These are phyloP conservation scores for Boletus rufocinnamomeus DNA, from an alignment of 768 basidiomycete genomes.

Conservation along the genomic window DNA sequence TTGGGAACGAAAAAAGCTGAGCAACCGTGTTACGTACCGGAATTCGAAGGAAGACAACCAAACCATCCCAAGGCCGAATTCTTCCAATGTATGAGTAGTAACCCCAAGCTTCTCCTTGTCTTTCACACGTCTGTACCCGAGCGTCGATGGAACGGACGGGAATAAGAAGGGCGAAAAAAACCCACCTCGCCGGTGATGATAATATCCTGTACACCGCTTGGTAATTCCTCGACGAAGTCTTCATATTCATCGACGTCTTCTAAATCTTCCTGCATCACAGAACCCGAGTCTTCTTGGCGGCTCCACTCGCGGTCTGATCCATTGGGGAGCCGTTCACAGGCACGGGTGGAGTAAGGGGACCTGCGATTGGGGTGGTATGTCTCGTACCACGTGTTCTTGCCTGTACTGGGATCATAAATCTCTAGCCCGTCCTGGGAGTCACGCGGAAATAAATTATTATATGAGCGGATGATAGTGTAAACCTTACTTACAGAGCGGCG, in stretches of 20 bases:
- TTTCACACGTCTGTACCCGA: constrained; percentile 41
- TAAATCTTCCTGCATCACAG: constrained; percentile 19
- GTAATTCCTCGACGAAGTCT: constrained; percentile 39
- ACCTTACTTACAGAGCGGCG: constrained; percentile 35
- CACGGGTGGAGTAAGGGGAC: constrained; percentile 39
- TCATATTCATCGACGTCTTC: constrained; percentile 42
- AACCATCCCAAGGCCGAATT: constrained; percentile 53
- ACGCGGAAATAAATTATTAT: constrained; percentile 16
- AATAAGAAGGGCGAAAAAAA: not conserved
- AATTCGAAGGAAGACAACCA: constrained; percentile 46
- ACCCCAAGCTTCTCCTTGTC: constrained; percentile 52
- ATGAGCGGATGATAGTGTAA: not conserved
- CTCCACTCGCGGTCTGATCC: constrained; percentile 26
- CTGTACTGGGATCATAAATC: constrained; percentile 43
- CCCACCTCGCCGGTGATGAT: constrained; percentile 53
- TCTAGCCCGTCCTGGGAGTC: constrained; percentile 42
- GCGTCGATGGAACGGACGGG: not conserved
- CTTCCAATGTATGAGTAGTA: constrained; percentile 47
- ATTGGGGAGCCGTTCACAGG: constrained; percentile 31
- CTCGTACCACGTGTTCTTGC: constrained; percentile 45
- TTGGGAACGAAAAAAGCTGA: constrained; percentile 5
- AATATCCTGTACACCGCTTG: constrained; percentile 51
- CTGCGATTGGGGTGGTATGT: constrained; percentile 43
- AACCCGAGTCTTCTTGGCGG: constrained; percentile 23
- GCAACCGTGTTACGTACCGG: constrained; percentile 38